A percentile compares a stretch with the other conserved stretches of the same genome.
phyloP scores from a whole-genome alignment of 2,329 filamentous ascomycete genomes.

The Ophiostoma fasciatum region DNA sequence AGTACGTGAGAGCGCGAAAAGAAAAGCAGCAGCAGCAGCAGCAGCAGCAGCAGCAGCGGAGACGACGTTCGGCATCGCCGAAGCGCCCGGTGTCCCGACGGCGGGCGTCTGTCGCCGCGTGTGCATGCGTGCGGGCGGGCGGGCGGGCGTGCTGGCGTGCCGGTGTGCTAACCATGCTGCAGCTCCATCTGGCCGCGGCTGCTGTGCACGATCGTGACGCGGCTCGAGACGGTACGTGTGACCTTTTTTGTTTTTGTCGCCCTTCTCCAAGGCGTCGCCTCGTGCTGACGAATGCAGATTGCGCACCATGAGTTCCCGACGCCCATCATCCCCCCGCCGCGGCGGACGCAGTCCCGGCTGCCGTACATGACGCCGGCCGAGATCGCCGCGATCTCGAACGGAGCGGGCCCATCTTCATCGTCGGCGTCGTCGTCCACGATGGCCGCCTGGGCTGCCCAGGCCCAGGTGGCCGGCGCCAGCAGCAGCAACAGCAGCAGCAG shows the following conservation, averaged over 20 bases:
- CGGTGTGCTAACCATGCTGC: no score
- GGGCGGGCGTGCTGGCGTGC: no score
- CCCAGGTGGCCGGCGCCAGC: constrained; percentile 14
- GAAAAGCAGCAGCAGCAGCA: no score
- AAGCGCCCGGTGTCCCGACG: no score
- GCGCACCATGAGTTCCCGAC: constrained; percentile 61
- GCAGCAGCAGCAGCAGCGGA: no score
- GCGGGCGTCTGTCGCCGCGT: no score
- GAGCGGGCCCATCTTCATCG: constrained; percentile 6
- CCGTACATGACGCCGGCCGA: constrained; percentile 31
- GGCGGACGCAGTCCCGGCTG: constrained; percentile 27
- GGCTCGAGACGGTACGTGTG: constrained; percentile 49
- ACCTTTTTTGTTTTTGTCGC: constrained; percentile 7
- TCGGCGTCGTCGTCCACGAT: neutral
- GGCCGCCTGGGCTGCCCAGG: no score
- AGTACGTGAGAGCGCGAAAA: no score
- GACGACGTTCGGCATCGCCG: no score
- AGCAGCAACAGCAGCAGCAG: constrained; percentile 6
- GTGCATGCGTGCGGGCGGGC: no score
- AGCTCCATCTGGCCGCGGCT: constrained; percentile 59
- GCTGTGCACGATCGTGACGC: constrained; percentile 48
- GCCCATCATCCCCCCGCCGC: constrained; percentile 37
- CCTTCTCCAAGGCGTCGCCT: neutral
- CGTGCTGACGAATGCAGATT: constrained; percentile 36
- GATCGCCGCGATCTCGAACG: constrained; percentile 15